Evolutionary conservation across 1,139 yeast species (phyloP), one percentile per base, ranked within the genome.

Genomic region (Citeromyces hawaiiensis): DNA sequence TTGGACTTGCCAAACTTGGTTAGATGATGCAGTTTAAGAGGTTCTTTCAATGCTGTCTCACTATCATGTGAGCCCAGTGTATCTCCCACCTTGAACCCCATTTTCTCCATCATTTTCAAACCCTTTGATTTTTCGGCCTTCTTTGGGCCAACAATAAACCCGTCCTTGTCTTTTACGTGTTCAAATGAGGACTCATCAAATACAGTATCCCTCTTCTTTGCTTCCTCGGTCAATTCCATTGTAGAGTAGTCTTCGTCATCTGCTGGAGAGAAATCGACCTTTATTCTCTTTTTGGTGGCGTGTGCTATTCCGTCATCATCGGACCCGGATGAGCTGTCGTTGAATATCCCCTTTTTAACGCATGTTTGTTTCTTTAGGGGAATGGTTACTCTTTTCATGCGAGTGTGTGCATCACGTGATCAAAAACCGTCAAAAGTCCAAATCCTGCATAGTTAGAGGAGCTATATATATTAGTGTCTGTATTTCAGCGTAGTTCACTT

Each of bases 1-100:
- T 13, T 30, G 34, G 34, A 30, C 10, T 30, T 30, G 7, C 17
- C 34, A 10, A 30, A 3, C 13, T 30, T 30, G 4, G 34, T n/a
- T 7, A 30, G 34, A 30, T n/a, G 34, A 30, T 30, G 34, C 7
- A 30, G 15, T 13, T 30, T n/a, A 13, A 30, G 34, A 14, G 34
- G 34, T 17, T 30, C 34, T 13, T 13, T 30, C 16, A 30, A 30
- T 30, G 34, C 34, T 7, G 34, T 14, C 15, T 13, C 16, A n/a
- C 13, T 30, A 10, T 43, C 47, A 15, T 48, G 45, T 14, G 44
- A 45, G 0, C 78, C 78, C 14, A 72, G 52, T 0, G 65, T 46
- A 10, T 61, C 57, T 9, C 76, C 78, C 2, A 61, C 50, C 43
- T 59, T 61, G 48, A 63, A 74, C 2, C 81, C 81, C 80, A 74